Conservation (phyloP, 768 basidiomycete species). For the Lactarius trivialis region DNA sequence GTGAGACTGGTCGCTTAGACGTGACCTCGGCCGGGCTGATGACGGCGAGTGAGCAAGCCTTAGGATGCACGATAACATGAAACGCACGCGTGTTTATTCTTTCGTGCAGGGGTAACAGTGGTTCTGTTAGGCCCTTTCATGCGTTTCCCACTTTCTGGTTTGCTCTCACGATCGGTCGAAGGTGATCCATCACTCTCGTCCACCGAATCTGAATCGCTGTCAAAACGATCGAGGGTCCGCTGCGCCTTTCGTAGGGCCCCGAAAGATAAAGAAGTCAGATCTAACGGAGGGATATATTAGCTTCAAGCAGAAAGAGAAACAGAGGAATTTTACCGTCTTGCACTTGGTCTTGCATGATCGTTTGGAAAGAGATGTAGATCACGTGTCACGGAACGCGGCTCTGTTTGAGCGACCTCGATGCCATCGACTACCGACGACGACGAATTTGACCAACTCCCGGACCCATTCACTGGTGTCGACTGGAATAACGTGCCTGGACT, state of each 20-base stretch:
- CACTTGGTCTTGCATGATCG: background rate
- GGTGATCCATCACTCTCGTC: slow-evolving; percentile 5
- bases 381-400: background rate
- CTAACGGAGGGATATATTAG: background rate
- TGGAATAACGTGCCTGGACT: slow-evolving; percentile 37
- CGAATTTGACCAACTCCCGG: slow-evolving; percentile 48
- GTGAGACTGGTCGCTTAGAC: slow-evolving; percentile 78
- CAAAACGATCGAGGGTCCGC: slow-evolving; percentile 16
- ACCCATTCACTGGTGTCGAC: slow-evolving; percentile 46
- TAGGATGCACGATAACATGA: background rate
- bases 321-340: background rate
- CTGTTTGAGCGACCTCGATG: background rate
- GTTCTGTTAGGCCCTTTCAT: slow-evolving; percentile 32
- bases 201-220: slow-evolving; percentile 4
- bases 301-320: background rate
- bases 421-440: slow-evolving; percentile 28
- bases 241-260: slow-evolving; percentile 21
- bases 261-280: slow-evolving; percentile 15
- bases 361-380: background rate
- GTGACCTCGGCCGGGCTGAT: slow-evolving; percentile 72
- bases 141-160: background rate
- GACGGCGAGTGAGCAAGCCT: background rate
- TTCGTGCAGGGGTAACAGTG: slow-evolving; percentile 43
- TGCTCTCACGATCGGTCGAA: slow-evolving; percentile 1
- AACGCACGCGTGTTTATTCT: slow-evolving; percentile 83